These are phyloP conservation scores for Cryptococcus neoformans DNA, from an alignment of 1,284 basidiomycete genomes.

Conservation along the genomic window DNA sequence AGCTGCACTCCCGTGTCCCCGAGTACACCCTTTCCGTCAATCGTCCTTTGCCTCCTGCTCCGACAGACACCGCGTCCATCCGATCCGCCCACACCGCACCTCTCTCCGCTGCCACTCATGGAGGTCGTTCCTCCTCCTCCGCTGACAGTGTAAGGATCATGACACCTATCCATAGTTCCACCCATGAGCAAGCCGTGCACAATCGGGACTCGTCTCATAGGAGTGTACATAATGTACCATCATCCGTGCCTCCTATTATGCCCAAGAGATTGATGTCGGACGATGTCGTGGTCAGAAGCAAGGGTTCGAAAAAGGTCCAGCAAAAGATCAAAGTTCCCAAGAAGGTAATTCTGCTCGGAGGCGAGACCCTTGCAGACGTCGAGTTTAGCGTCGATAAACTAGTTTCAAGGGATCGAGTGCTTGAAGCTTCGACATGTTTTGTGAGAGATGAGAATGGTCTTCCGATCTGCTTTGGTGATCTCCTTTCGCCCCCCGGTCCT, in stretches of 20 bases:
- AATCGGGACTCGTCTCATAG: not conserved
- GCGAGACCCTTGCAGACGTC: not conserved
- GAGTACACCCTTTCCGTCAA: too few species aligned
- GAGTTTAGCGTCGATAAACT: constrained; percentile 27
- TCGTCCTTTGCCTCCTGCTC: not conserved
- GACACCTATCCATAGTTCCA: too few species aligned
- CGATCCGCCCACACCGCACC: too few species aligned
- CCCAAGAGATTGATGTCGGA: too few species aligned
- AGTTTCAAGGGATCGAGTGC: constrained; percentile 30
- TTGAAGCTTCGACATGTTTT: constrained; percentile 40
- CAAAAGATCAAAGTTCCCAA: not conserved
- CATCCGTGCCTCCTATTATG: not conserved
- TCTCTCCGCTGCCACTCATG: too few species aligned
- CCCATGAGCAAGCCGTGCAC: not conserved
- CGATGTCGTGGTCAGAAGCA: not conserved
- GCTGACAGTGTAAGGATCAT: too few species aligned
- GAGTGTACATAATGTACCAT: not conserved
- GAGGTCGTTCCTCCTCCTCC: too few species aligned
- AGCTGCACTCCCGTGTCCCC: too few species aligned
- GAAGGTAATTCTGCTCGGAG: not conserved
- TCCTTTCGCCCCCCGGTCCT: constrained; percentile 24
- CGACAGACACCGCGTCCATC: not conserved
- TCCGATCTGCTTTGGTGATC: constrained; percentile 33
- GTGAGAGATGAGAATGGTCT: constrained; percentile 39
- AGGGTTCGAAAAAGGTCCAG: not conserved